Conservation (phyloP, 148 eudicot genomes). For the Camellia japonica region DNA sequence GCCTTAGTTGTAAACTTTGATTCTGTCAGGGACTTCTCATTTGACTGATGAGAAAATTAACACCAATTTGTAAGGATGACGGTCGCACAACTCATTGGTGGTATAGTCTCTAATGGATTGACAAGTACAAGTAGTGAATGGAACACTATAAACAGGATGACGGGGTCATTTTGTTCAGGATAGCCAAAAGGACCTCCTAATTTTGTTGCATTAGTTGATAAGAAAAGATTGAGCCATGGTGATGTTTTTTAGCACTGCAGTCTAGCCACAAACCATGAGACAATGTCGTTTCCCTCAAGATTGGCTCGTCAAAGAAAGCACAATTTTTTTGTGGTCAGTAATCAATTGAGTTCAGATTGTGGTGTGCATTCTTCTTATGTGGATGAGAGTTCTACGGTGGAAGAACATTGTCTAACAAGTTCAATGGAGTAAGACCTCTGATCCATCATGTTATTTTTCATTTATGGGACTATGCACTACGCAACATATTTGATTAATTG, state of each 20-base stretch:
- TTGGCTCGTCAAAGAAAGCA: slow-evolving; percentile 32
- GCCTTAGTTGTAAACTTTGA: background rate
- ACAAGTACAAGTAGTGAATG: slow-evolving; percentile 25
- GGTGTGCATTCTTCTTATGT: slow-evolving; percentile 40
- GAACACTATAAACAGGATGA: slow-evolving; percentile 20
- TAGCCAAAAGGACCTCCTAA: slow-evolving; percentile 16
- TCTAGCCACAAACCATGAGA: slow-evolving; percentile 24
- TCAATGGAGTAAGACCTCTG: slow-evolving; percentile 31
- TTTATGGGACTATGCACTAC: background rate
- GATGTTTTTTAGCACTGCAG: slow-evolving; percentile 24
- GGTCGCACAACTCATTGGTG: slow-evolving; percentile 25
- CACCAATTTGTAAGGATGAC: slow-evolving; percentile 16
- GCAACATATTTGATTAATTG: too few species aligned
- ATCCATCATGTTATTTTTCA: background rate
- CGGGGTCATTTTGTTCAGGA: slow-evolving; percentile 9
- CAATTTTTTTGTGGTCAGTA: slow-evolving; percentile 18
- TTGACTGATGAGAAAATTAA: background rate
- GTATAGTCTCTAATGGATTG: slow-evolving; percentile 20
- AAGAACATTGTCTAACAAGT: slow-evolving; percentile 16
- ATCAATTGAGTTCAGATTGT: slow-evolving; percentile 41
- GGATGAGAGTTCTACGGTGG: slow-evolving; percentile 34
- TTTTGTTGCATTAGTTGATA: slow-evolving; percentile 14
- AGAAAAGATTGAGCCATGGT: slow-evolving; percentile 15
- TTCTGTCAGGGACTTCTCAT: slow-evolving; percentile 9
- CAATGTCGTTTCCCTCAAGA: slow-evolving; percentile 19